Base-by-base conservation (phyloP, 345 rosid genomes). In the Microcos paniculata region DNA sequence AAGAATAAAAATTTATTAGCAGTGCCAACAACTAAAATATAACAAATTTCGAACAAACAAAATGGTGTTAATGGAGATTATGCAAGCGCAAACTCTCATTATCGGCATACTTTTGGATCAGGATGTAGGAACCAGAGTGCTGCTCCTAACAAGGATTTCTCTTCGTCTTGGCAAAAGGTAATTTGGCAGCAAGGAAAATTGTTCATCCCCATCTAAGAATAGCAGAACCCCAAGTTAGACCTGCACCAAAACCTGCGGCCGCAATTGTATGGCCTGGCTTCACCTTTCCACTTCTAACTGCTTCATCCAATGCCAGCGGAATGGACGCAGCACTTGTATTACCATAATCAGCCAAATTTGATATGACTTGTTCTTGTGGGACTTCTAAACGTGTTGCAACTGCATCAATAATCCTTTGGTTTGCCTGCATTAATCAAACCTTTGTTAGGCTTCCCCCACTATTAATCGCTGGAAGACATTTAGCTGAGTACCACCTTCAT, bases 181-280 rank as follows among this genome's bases (percentile, higher is more conserved):
- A 71, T 23, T 67, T 56, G 74, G 24, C 75, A 80, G 67, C 78
- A 53, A n/a, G 21, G 35, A 24, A 35, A n/a, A 49, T 73, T 72
- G 53, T 75, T 89, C 81, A 92, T 46, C 91, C 92, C 97, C 99
- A 96, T 84, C 97, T 80, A 63, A 93, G 3, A 53, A 96, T 85
- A 23, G 94, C 97, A 58, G 99, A 92, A 58, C 92, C 99, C 99
- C 98, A 90, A 45, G 96, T 96, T 76, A 96, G 87, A 71, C 98
- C 99, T 2, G 97, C 99, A 53, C 99, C 98, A 46, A 92, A 96
- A 63, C 98, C 98, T 14, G 98, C 92, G 42, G 96, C 48, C 0
- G 95, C 97, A 26, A 93, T 89, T 13, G 82, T 84, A 64, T 96
- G 90, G 33, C 99, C 94, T 14, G 88, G 53, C 84, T 89, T 89